Base-by-base conservation (phyloP, 164 flowering plant genomes). In the Aristolochia fimbriata region DNA sequence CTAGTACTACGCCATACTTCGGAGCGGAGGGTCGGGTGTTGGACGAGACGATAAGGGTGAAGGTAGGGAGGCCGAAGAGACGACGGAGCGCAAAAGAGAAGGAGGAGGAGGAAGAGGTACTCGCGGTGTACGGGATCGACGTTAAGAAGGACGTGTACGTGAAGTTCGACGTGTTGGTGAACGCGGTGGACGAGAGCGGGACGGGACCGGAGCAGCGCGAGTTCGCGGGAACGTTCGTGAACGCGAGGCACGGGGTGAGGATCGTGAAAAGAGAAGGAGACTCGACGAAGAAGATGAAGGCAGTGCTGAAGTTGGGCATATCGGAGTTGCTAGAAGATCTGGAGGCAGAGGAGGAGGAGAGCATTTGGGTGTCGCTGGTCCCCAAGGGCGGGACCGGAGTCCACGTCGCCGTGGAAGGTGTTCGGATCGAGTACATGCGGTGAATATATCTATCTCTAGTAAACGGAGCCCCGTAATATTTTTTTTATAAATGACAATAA, bases 221-320 rank as follows among this genome's bases (percentile, higher is more conserved):
- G 53, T 72, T 72, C 48, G 75, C 75, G 16, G 75, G 75, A 30
- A 64, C 71, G 10, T 72, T 60, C 33, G 71, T 72, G 19, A 64
- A 63, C 33, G 23, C 61, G 61, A 68, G 66, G 30, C 58, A 43
- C 4, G 75, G 75, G 6, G 66, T 58, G 27, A 57, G 46, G 62
- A 2, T 65, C 5, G 63, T 72, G 21, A 61, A 46, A 59, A 65
- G 59, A 2, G 41, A 61, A 33, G 69, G 65, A 6, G 69, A 68
- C 58, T 58, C 48, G 37, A 45, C 41, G 41, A 22, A 16, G 58
- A 68, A 54, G 47, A 59, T 19, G 47, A 72, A 68, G 66, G 68
- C 48, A 1, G 50, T 13, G 49, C 52, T 71, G 7, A 71, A 72
- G 61, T 43, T 72, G 54, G 75, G 75, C 24, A 68, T 72, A 51